phyloP scores from a whole-genome alignment of 208 protist genomes.

The Trypanosoma theileri region DNA sequence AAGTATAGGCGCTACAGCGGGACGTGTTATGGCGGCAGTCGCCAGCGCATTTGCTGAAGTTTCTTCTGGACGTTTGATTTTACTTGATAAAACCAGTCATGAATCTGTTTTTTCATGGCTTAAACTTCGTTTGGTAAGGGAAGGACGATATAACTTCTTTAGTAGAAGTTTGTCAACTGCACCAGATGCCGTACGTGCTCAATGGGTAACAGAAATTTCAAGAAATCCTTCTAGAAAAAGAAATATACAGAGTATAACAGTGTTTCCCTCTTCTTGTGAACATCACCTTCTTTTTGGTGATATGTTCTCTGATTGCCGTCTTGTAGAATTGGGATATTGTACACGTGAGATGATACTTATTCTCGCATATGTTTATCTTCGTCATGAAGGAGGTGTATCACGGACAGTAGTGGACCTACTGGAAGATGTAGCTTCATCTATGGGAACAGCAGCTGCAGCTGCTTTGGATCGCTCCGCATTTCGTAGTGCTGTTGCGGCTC shows the following conservation, averaged over 20 bases:
- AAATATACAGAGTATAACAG: background rate
- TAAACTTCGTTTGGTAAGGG: background rate
- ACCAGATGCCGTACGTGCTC: conserved; percentile 8
- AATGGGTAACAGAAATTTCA: conserved; percentile 8
- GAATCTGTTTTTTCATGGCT: conserved; percentile 14
- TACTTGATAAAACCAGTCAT: conserved; percentile 9
- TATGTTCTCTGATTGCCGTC: conserved; percentile 45
- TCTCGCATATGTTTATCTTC: conserved; percentile 61
- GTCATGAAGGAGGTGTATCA: conserved; percentile 43
- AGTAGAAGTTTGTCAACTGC: conserved; percentile 3
- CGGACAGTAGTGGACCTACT: conserved; percentile 67
- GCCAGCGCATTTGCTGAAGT: conserved; percentile 17
- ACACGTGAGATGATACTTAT: conserved; percentile 54
- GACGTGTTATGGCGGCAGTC: conserved; percentile 20
- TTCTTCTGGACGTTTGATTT: conserved; percentile 19
- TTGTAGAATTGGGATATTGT: conserved; percentile 61
- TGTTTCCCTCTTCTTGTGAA: background rate
- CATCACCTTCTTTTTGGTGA: conserved; percentile 27
- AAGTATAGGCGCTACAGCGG: conserved; percentile 25
- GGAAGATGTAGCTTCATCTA: conserved; percentile 70
- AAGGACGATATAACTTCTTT: background rate
- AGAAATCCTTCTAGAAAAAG: background rate
- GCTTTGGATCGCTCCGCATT: conserved; percentile 63
- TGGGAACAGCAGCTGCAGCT: conserved; percentile 64
- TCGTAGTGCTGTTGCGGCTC: conserved; percentile 42